These are phyloP conservation scores for Tuber aestivum DNA, from an alignment of 495 filamentous ascomycete genomes.

Conservation along the genomic window DNA sequence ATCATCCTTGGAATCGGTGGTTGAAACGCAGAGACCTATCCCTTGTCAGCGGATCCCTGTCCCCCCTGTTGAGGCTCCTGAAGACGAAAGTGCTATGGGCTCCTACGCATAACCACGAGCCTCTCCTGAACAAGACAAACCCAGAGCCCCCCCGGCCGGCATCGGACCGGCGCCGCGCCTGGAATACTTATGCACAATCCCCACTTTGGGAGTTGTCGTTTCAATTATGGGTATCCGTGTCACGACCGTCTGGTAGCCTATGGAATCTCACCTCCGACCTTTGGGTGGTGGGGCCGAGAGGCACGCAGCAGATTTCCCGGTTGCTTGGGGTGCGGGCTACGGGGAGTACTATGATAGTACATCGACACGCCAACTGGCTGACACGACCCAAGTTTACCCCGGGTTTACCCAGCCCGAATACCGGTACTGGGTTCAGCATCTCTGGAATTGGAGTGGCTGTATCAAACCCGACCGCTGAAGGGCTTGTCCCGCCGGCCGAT, in stretches of 20 bases:
- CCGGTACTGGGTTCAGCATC: neutral
- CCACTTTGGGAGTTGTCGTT: neutral
- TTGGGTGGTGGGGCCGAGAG: neutral
- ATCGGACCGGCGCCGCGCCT: neutral
- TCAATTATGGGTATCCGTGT: neutral
- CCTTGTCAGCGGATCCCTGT: neutral
- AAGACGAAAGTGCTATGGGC: neutral
- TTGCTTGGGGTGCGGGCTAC: neutral
- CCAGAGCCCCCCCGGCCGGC: neutral
- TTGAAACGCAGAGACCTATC: neutral
- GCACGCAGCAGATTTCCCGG: neutral
- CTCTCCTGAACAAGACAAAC: neutral
- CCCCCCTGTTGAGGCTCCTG: neutral
- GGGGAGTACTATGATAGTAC: too few relatives aligned
- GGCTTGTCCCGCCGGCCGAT: neutral
- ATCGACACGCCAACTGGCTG: neutral
- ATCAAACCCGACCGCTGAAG: neutral
- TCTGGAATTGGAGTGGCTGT: neutral
- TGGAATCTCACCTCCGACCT: neutral
- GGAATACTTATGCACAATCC: neutral
- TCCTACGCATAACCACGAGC: neutral
- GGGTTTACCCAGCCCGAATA: neutral
- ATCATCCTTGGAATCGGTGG: neutral
- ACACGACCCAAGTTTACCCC: neutral
- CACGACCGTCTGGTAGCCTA: neutral